These are phyloP conservation scores for Cymbopogon citratus DNA, from an alignment of 176 grass and related monocot species.

Conservation along the genomic window DNA sequence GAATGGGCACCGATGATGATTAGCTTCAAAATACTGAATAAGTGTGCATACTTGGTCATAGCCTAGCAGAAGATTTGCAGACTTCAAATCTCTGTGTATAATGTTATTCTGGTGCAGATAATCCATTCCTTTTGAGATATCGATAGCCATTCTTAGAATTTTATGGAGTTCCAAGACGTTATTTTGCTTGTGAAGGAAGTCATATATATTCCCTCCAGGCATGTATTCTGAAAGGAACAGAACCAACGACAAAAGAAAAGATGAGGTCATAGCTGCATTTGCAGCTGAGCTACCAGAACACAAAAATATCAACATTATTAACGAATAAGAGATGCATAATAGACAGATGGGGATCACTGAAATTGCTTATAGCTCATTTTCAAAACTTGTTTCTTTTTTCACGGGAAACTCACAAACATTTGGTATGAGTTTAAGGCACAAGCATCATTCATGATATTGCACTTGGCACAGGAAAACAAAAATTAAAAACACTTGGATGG, in stretches of 20 bases:
- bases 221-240: constrained; percentile 75
- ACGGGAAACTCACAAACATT: neutral
- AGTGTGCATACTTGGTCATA: constrained; percentile 53
- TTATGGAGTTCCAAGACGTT: constrained; percentile 47
- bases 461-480: neutral
- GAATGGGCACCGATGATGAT: constrained; percentile 10
- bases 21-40: neutral
- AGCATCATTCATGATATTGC: neutral
- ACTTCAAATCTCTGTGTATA: constrained; percentile 95
- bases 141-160: constrained; percentile 62
- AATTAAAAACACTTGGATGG: neutral
- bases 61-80: constrained; percentile 75
- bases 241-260: constrained; percentile 4
- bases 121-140: constrained; percentile 79
- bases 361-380: neutral
- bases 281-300: neutral
- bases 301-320: neutral
- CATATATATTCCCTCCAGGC: constrained; percentile 78
- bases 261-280: constrained; percentile 3
- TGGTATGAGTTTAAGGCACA: neutral
- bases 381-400: neutral
- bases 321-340: neutral
- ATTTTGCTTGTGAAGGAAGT: constrained; percentile 68
- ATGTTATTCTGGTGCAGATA: constrained; percentile 86
- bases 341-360: neutral